Conservation (phyloP, 1,284 basidiomycete species). For the Ceratobasidium sp. region DNA sequence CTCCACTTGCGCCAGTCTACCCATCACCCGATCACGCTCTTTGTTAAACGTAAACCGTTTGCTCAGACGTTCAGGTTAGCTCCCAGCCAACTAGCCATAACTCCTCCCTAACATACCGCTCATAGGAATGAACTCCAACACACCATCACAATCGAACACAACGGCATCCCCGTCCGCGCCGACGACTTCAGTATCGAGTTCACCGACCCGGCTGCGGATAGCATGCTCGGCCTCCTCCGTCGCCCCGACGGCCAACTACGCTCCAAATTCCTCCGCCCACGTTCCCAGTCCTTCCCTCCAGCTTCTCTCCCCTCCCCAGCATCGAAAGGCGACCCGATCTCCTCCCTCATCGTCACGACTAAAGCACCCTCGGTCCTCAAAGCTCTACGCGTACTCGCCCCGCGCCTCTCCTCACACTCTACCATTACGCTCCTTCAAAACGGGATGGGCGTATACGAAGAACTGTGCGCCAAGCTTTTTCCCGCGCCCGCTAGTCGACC, state of each 20-base stretch:
- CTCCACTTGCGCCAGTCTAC: slow-evolving; percentile 78
- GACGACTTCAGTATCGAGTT: slow-evolving; percentile 47
- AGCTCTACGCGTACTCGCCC: slow-evolving; percentile 72
- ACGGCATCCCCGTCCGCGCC: slow-evolving; percentile 61
- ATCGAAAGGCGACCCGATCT: slow-evolving; percentile 61
- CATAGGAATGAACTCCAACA: slow-evolving; percentile 44
- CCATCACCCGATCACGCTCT: slow-evolving; percentile 73
- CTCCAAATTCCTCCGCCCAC: slow-evolving; percentile 37
- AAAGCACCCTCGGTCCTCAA: slow-evolving; percentile 78
- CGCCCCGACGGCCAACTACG: slow-evolving; percentile 41
- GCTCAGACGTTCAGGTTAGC: slow-evolving; percentile 55
- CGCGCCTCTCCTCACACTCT: slow-evolving; percentile 74
- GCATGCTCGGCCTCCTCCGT: slow-evolving; percentile 24
- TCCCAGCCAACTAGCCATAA: neutral
- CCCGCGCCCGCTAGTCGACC: slow-evolving; percentile 80
- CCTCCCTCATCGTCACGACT: slow-evolving; percentile 84
- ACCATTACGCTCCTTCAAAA: slow-evolving; percentile 94
- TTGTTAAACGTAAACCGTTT: slow-evolving; percentile 67
- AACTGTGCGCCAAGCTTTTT: slow-evolving; percentile 78
- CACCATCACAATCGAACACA: slow-evolving; percentile 56
- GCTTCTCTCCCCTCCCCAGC: slow-evolving; percentile 3
- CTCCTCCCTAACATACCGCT: neutral
- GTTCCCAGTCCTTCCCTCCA: neutral
- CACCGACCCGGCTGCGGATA: slow-evolving; percentile 38
- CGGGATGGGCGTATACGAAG: slow-evolving; percentile 90